Evolutionary conservation across 805 yeast genomes (phyloP).

Genomic region (Sugiyamaella boreocaroliniensis): DNA sequence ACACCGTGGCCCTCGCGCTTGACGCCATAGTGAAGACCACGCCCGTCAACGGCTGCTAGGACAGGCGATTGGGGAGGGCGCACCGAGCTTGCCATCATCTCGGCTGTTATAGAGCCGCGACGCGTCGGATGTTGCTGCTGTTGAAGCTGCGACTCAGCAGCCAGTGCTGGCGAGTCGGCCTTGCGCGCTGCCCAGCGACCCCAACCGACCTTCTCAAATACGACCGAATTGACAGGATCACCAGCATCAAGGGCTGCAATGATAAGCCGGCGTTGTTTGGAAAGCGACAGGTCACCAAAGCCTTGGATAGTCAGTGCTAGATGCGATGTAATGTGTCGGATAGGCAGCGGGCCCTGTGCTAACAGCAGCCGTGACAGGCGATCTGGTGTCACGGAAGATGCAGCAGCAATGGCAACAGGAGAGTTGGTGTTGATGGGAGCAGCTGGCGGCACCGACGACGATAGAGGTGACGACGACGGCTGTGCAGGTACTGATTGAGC

Average conservation of each 20-base stretch:
- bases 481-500: background rate
- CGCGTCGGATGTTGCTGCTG: conserved; percentile 5
- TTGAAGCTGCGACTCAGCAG: background rate
- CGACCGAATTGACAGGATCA: conserved; percentile 44
- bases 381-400: conserved; percentile 74
- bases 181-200: conserved; percentile 89
- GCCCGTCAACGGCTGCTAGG: conserved; percentile 25
- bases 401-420: conserved; percentile 84
- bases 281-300: conserved; percentile 70
- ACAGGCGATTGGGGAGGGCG: conserved; percentile 31
- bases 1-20: conserved; percentile 3
- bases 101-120: conserved; percentile 24
- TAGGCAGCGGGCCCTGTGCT: conserved; percentile 80
- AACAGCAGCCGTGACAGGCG: conserved; percentile 62
- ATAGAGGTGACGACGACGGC: background rate
- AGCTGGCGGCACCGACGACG: conserved; percentile 4
- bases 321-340: conserved; percentile 79
- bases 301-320: conserved; percentile 67
- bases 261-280: conserved; percentile 83
- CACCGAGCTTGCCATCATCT: conserved; percentile 6
- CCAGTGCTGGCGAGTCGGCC: conserved; percentile 11
- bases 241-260: conserved; percentile 76
- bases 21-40: background rate
- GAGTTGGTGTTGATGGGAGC: conserved; percentile 53
- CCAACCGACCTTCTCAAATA: conserved; percentile 92